Conservation (phyloP, 192 early-diverging fungal genomes). For the Backusella morwellensis region DNA sequence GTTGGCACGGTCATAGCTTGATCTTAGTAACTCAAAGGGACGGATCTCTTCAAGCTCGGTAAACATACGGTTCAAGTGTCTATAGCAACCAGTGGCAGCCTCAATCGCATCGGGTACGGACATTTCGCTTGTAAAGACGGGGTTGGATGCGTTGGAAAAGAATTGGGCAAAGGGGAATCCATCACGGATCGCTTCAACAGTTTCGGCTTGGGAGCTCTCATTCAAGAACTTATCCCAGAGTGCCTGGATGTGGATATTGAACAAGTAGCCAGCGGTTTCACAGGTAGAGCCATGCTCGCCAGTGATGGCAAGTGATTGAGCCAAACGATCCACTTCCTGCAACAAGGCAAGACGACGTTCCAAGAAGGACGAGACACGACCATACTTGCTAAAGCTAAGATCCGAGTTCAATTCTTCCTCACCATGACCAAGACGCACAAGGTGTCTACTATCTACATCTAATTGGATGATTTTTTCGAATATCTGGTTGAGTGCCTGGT, state of each 20-base stretch:
- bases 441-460: slow-evolving; percentile 92
- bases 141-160: slow-evolving; percentile 71
- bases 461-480: slow-evolving; percentile 88
- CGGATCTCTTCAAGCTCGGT: slow-evolving; percentile 87
- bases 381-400: slow-evolving; percentile 86
- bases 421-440: slow-evolving; percentile 94
- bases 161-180: slow-evolving; percentile 83
- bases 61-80: slow-evolving; percentile 79
- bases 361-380: slow-evolving; percentile 91
- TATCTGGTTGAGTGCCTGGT: slow-evolving; percentile 98
- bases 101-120: slow-evolving; percentile 54
- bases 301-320: slow-evolving; percentile 68
- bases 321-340: slow-evolving; percentile 72
- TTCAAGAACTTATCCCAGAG: slow-evolving; percentile 72
- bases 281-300: slow-evolving; percentile 92
- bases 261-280: slow-evolving; percentile 92
- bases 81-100: slow-evolving; percentile 76
- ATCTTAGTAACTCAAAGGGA: slow-evolving; percentile 90
- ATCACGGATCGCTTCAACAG: slow-evolving; percentile 40
- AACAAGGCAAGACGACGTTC: slow-evolving; percentile 74
- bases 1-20: slow-evolving; percentile 75
- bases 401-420: slow-evolving; percentile 85
- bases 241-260: slow-evolving; percentile 67
- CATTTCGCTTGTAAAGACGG: slow-evolving; percentile 59
- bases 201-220: slow-evolving; percentile 18